Conservation (phyloP, 2,329 filamentous ascomycete genomes). For the Aspergillus flavus region DNA sequence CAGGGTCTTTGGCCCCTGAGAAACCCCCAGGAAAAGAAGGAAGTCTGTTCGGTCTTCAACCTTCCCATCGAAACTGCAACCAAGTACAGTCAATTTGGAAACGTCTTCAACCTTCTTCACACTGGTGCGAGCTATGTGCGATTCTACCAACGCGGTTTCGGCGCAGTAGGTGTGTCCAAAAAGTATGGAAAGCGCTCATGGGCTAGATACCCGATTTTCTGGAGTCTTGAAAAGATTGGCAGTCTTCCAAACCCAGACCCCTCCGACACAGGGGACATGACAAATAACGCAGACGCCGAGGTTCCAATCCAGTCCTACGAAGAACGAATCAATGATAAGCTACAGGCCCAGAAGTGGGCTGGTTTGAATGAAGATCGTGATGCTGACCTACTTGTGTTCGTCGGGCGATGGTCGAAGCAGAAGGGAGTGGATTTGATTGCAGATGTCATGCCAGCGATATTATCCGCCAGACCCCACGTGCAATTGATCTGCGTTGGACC, state of each 20-base stretch:
- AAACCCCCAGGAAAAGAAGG: constrained; percentile 60
- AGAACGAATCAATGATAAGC: constrained; percentile 59
- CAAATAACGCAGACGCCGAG: constrained; percentile 42
- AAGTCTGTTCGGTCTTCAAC: constrained; percentile 68
- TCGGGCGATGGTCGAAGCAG: constrained; percentile 70
- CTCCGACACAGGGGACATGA: constrained; percentile 62
- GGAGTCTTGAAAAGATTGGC: constrained; percentile 65
- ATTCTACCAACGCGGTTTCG: constrained; percentile 68
- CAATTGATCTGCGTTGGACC: constrained; percentile 67
- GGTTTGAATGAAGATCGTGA: constrained; percentile 62
- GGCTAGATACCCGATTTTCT: constrained; percentile 70
- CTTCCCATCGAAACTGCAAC: constrained; percentile 59
- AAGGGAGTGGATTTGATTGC: constrained; percentile 71
- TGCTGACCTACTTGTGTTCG: constrained; percentile 69
- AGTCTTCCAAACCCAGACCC: constrained; percentile 68
- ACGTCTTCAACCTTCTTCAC: constrained; percentile 70
- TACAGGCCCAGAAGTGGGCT: constrained; percentile 69
- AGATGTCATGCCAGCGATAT: constrained; percentile 66
- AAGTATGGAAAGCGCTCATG: constrained; percentile 70
- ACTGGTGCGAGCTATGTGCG: constrained; percentile 68
- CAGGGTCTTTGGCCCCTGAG: constrained; percentile 71
- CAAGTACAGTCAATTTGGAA: constrained; percentile 68
- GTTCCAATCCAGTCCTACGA: constrained; percentile 57
- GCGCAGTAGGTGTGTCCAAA: constrained; percentile 68
- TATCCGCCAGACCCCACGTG: constrained; percentile 61